These are phyloP conservation scores for Polytolypa hystricis DNA, from an alignment of 2,329 filamentous ascomycete genomes.

Conservation along the genomic window DNA sequence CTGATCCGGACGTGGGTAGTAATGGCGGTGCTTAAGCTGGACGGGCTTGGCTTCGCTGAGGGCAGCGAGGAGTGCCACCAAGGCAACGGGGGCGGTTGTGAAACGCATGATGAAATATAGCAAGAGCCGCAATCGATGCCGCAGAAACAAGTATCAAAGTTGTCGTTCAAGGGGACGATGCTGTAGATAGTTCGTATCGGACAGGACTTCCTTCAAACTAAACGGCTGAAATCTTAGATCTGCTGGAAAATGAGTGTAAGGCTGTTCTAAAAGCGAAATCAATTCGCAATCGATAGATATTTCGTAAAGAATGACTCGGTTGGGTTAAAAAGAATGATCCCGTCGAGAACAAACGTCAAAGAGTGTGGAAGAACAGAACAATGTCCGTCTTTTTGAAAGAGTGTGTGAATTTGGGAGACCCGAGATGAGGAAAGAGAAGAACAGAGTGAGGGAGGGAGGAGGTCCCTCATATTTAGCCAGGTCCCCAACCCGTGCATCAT, in stretches of 20 bases:
- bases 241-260: neutral
- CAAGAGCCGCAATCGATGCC: constrained; percentile 17
- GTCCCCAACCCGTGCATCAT: no score
- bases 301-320: constrained; percentile 10
- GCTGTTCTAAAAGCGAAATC: constrained; percentile 26
- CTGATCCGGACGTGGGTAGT: neutral
- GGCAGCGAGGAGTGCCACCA: constrained; percentile 26
- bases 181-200: constrained; percentile 6
- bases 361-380: constrained; percentile 5
- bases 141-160: constrained; percentile 3
- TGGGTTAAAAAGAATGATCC: constrained; percentile 9
- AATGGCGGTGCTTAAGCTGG: no score
- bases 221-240: constrained; percentile 10
- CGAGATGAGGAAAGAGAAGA: constrained; percentile 11
- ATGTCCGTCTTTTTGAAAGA: constrained; percentile 12
- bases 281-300: constrained; percentile 20
- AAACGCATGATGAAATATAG: constrained; percentile 24
- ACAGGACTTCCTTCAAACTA: no score
- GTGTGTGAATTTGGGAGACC: constrained; percentile 8
- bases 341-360: constrained; percentile 3
- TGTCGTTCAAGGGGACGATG: constrained; percentile 6
- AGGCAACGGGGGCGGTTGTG: constrained; percentile 24
- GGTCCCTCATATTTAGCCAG: no score
- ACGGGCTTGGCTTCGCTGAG: constrained; percentile 24
- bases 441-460: no score